phyloP scores from a whole-genome alignment of 2,329 filamentous ascomycete species.

The Talaromyces sp. region DNA sequence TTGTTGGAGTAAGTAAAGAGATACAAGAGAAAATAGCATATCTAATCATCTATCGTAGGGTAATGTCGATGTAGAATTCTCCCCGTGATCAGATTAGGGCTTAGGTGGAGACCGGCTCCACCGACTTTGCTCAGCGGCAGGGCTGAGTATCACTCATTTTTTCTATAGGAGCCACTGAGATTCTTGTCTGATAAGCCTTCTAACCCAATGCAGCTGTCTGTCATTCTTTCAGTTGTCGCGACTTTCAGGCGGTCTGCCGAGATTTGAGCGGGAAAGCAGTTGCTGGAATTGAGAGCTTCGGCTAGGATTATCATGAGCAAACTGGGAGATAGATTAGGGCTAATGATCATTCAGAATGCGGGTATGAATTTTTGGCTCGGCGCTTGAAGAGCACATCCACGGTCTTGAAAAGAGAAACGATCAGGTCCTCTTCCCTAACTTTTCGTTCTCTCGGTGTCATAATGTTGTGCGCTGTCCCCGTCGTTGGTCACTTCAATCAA shows the following conservation, averaged over 20 bases:
- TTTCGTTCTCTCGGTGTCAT: background rate
- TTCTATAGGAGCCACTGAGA: background rate
- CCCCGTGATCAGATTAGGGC: background rate
- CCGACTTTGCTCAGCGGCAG: no score
- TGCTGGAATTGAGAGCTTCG: background rate
- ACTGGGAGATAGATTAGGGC: background rate
- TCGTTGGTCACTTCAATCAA: background rate
- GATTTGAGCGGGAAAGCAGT: background rate
- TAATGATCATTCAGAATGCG: background rate
- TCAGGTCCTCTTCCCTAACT: background rate
- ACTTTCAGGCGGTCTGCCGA: background rate
- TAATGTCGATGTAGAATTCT: no score
- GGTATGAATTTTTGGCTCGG: background rate
- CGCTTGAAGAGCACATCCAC: background rate
- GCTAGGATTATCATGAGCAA: no score
- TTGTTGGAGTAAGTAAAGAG: no score
- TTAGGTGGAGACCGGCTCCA: background rate
- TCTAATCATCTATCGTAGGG: no score
- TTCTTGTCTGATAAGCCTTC: background rate
- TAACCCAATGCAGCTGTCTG: no score
- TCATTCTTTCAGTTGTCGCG: background rate
- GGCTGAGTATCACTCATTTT: background rate
- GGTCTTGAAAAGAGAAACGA: no score
- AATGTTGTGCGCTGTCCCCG: background rate
- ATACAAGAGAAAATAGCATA: background rate